A percentile compares a stretch with the other conserved stretches of the same genome.
Evolutionary conservation across 1,139 yeast species (phyloP).

Genomic region (Suhomyces bolitotheri): DNA sequence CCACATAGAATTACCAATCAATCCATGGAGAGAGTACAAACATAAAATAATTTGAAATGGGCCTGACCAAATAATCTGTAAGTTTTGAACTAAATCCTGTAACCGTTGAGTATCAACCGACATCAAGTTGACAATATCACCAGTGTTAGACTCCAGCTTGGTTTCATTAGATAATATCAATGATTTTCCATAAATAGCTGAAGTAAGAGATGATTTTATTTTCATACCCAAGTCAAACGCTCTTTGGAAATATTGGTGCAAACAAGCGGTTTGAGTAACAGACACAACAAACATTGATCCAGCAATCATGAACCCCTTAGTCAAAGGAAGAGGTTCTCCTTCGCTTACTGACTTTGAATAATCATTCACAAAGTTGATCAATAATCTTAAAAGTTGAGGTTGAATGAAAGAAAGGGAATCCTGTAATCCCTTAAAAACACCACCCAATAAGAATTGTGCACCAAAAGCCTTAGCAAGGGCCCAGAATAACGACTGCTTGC

Average conservation of each 20-base stretch:
- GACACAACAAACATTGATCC: conserved; percentile 82
- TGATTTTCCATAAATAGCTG: conserved; percentile 79
- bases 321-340: conserved; percentile 54
- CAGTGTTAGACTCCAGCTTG: conserved; percentile 78
- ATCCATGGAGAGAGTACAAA: conserved; percentile 67
- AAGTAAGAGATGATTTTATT: conserved; percentile 75
- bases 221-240: conserved; percentile 91
- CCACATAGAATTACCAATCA: conserved; percentile 95
- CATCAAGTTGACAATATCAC: conserved; percentile 96
- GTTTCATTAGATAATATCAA: conserved; percentile 82
- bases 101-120: conserved; percentile 94
- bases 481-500: conserved; percentile 62
- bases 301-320: conserved; percentile 83
- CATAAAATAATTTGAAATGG: conserved; percentile 90
- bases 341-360: conserved; percentile 48
- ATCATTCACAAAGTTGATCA: conserved; percentile 81
- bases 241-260: conserved; percentile 92
- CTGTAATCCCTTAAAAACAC: conserved; percentile 73
- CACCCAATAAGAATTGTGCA: conserved; percentile 64
- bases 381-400: conserved; percentile 76
- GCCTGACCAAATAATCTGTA: conserved; percentile 92
- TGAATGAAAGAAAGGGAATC: conserved; percentile 84
- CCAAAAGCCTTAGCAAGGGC: conserved; percentile 76
- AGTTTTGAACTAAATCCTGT: conserved; percentile 84
- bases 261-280: conserved; percentile 74